These are phyloP conservation scores for Penicillium sp. DNA, from an alignment of 2,329 filamentous ascomycete species.

Conservation along the genomic window DNA sequence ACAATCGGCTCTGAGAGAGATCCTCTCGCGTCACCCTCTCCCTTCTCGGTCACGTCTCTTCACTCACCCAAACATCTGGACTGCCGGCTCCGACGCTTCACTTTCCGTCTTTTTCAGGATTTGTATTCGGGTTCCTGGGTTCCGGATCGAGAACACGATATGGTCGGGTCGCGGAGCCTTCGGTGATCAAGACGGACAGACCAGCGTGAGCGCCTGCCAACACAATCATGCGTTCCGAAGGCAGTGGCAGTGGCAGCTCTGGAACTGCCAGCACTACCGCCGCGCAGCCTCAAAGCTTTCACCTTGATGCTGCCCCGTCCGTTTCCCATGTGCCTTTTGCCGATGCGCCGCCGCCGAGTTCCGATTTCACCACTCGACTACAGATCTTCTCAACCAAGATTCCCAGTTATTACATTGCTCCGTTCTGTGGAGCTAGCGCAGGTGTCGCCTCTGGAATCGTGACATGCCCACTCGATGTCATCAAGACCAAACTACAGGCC, in stretches of 20 bases:
- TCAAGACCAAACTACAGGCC: constrained; percentile 97
- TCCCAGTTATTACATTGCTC: constrained; percentile 67
- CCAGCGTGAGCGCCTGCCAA: constrained; percentile 38
- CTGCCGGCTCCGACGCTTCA: not conserved
- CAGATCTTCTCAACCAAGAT: constrained; percentile 50
- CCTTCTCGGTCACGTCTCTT: not conserved
- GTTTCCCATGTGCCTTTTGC: constrained; percentile 30
- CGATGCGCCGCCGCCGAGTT: constrained; percentile 27
- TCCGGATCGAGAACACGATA: constrained; percentile 44
- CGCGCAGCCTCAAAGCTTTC: constrained; percentile 29
- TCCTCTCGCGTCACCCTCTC: constrained; percentile 10
- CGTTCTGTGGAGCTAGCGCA: constrained; percentile 81
- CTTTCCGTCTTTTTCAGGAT: constrained; percentile 8
- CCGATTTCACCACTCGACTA: constrained; percentile 38
- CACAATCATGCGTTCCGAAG: constrained; percentile 49
- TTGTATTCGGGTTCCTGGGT: constrained; percentile 31
- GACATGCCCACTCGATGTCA: constrained; percentile 96
- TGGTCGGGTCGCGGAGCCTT: constrained; percentile 45
- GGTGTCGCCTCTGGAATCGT: constrained; percentile 92
- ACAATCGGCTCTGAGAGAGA: constrained; percentile 26
- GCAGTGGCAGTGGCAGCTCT: constrained; percentile 43
- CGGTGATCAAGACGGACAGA: constrained; percentile 43
- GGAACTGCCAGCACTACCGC: constrained; percentile 33
- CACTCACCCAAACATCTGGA: not conserved
- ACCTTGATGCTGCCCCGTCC: constrained; percentile 24